Evolutionary conservation across 805 yeast genomes (phyloP), one percentile per base, ranked within the genome.

Genomic region (Barnettozyma botsteinii): DNA sequence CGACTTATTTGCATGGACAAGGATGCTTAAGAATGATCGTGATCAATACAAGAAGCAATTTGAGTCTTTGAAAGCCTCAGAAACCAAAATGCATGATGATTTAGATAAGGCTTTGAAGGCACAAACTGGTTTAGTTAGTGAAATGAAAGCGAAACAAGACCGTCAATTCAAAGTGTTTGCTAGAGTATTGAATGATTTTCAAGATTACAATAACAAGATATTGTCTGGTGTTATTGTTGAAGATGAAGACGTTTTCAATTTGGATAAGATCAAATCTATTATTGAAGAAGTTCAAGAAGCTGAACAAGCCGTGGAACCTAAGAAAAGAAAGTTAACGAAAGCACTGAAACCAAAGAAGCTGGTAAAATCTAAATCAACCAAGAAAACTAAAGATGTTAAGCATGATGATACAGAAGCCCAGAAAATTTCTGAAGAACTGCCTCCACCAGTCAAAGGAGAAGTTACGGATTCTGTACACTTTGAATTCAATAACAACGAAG

Each of bases 1-100:
- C 33, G 51, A 53, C 22, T 30, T 52, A 10, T 55, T 53, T 20
- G 47, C 35, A 9, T 53, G 56, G 57, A 42, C 54, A 12, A 20
- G 31, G 7, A 7, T 33, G 1, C 27, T 53, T n/a, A 37, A 31
- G 13, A n/a, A 38, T 4, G 39, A 40, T 3, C 35, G 52, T n/a
- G 47, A 43, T 38, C 1, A 12, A 10, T 40, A 23, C 15, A 32
- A 40, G 14, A 12, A 9, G 19, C 27, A 33, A 24, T 40, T 5
- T 19, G 15, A 17, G 9, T 11, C 10, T 10, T 18, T 36, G 15
- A 21, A 31, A 11, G 6, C 17, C 2, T 7, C n/a, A 7, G 34
- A 40, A 4, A 18, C 31, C 0, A 13, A 33, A 19, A 26, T 31
- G 3, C 13, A 37, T 31, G 13, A 22, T 5, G 39, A 39, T 4